phyloP scores from a whole-genome alignment of 2,329 filamentous ascomycete species.

The Lojkania enalia region DNA sequence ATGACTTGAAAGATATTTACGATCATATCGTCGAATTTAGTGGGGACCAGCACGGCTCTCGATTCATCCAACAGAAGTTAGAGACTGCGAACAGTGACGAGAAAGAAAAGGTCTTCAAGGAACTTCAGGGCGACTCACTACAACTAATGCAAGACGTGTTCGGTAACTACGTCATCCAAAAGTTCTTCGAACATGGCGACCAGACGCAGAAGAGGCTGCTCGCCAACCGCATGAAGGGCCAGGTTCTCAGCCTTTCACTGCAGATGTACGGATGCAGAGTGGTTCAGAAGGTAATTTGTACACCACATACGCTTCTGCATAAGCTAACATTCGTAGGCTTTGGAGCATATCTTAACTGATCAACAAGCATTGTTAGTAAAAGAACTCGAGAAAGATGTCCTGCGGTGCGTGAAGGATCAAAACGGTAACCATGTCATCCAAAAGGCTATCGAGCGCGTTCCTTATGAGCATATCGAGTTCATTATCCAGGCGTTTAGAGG shows the following conservation, averaged over 20 bases:
- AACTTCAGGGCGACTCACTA: slow-evolving; percentile 81
- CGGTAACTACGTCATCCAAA: slow-evolving; percentile 98
- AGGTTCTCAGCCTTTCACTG: slow-evolving; percentile 75
- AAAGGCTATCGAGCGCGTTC: slow-evolving; percentile 83
- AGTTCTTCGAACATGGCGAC: slow-evolving; percentile 94
- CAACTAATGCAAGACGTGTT: slow-evolving; percentile 96
- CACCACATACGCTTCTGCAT: background rate
- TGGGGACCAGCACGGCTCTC: slow-evolving; percentile 91
- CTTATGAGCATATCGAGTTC: slow-evolving; percentile 77
- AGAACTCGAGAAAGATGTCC: slow-evolving; percentile 76
- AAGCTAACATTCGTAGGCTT: slow-evolving; percentile 59
- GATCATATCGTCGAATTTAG: slow-evolving; percentile 89
- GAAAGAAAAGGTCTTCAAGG: slow-evolving; percentile 85
- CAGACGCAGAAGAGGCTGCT: slow-evolving; percentile 89
- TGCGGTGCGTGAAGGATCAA: slow-evolving; percentile 79
- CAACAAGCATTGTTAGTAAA: slow-evolving; percentile 83
- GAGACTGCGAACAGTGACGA: slow-evolving; percentile 94
- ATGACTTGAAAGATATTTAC: slow-evolving; percentile 87
- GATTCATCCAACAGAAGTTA: slow-evolving; percentile 92
- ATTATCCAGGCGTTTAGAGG: slow-evolving; percentile 80
- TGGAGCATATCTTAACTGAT: slow-evolving; percentile 89
- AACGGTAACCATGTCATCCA: slow-evolving; percentile 98
- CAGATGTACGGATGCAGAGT: slow-evolving; percentile 95
- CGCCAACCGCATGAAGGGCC: slow-evolving; percentile 83
- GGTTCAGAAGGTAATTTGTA: slow-evolving; percentile 75